Percentiles rank a stretch among this genome's conserved stretches.
Conservation (phyloP, 371 early-diverging fungal species). For the Rhizoclosmatium hyalinum region DNA sequence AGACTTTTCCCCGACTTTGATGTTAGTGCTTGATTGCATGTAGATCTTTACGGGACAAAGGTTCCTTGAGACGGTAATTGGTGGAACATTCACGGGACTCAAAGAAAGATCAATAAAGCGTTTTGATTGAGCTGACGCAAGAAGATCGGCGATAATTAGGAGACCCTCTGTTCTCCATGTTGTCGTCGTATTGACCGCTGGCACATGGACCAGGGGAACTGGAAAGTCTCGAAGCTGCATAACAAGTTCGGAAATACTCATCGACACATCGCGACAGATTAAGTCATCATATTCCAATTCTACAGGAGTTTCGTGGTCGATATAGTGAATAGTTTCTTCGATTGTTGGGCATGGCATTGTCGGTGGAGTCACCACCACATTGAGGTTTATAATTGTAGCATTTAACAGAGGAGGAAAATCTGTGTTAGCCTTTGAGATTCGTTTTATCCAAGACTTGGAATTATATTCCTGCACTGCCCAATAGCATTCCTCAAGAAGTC, state of each 20-base stretch:
- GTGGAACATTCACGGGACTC: conserved; percentile 36
- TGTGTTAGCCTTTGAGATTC: conserved; percentile 31
- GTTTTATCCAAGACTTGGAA: conserved; percentile 60
- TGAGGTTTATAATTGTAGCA: conserved; percentile 48
- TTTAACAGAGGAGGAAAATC: conserved; percentile 54
- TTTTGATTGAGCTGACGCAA: conserved; percentile 38
- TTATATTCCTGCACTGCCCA: conserved; percentile 67
- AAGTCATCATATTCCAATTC: conserved; percentile 63
- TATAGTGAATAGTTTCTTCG: conserved; percentile 64
- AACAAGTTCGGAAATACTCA: conserved; percentile 52
- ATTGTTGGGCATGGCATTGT: conserved; percentile 56
- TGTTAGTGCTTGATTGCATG: conserved; percentile 55
- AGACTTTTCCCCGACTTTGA: conserved; percentile 44
- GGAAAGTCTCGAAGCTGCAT: conserved; percentile 70
- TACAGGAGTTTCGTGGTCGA: conserved; percentile 65
- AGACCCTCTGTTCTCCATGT: conserved; percentile 53
- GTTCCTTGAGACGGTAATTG: conserved; percentile 56
- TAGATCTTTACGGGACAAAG: conserved; percentile 72
- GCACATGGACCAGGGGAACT: conserved; percentile 60
- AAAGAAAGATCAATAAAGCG: conserved; percentile 44
- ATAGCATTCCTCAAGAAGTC: conserved; percentile 61
- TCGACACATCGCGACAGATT: conserved; percentile 59
- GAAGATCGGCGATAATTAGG: conserved; percentile 52
- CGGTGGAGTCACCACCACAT: conserved; percentile 49
- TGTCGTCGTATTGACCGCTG: conserved; percentile 22